Conservation (phyloP, 371 early-diverging fungal species). For the Mortierella sp. region DNA sequence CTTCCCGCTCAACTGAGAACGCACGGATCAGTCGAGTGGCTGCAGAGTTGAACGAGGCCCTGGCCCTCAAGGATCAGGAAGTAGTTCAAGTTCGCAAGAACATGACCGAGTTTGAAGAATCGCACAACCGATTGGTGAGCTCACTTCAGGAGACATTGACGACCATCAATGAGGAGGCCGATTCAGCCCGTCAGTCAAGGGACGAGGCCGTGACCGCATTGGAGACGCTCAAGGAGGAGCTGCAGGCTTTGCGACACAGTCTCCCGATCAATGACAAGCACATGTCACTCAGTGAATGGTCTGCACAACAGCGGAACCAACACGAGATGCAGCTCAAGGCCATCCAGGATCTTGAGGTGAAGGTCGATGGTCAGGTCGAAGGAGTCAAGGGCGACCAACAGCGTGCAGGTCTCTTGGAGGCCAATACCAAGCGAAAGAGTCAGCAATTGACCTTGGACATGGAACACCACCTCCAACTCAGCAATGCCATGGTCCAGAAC, state of each 20-base stretch:
- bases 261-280: slow-evolving; percentile 49
- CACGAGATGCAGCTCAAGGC: slow-evolving; percentile 44
- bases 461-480: slow-evolving; percentile 49
- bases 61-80: slow-evolving; percentile 48
- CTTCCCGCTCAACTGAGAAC: slow-evolving; percentile 44
- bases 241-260: slow-evolving; percentile 47
- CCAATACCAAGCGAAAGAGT: slow-evolving; percentile 49
- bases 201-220: slow-evolving; percentile 46
- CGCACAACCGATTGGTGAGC: slow-evolving; percentile 43
- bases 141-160: slow-evolving; percentile 47
- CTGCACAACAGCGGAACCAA: slow-evolving; percentile 42
- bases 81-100: slow-evolving; percentile 47
- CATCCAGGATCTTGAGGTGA: slow-evolving; percentile 39
- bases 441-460: slow-evolving; percentile 38
- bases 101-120: slow-evolving; percentile 53
- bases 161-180: slow-evolving; percentile 50
- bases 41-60: slow-evolving; percentile 47
- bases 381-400: slow-evolving; percentile 48
- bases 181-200: slow-evolving; percentile 48
- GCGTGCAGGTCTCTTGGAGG: slow-evolving; percentile 41
- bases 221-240: slow-evolving; percentile 42
- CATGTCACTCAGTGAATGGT: slow-evolving; percentile 51
- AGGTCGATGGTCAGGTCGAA: slow-evolving; percentile 43
- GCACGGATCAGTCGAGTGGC: slow-evolving; percentile 46
- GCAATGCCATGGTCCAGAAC: slow-evolving; percentile 32